Evolutionary conservation across 2,329 filamentous ascomycete genomes (phyloP).

Genomic region (Thelonectria rubi): DNA sequence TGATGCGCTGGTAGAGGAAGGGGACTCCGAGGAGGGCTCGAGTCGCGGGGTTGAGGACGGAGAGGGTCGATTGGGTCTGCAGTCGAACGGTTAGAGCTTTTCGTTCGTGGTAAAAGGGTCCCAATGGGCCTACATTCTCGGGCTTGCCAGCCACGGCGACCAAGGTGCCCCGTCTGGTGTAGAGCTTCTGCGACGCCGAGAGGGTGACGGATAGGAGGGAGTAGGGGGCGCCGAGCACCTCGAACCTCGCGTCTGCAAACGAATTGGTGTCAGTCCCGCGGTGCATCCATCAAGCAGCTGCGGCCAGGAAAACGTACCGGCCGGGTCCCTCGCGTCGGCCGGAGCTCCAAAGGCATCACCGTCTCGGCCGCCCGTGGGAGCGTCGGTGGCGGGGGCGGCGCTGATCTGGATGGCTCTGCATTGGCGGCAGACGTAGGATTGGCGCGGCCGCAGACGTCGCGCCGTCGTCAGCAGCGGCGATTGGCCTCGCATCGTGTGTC

Average conservation of each 20-base stretch:
- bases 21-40: slow-evolving; percentile 85
- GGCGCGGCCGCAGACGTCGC: slow-evolving; percentile 44
- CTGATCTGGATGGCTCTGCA: slow-evolving; percentile 71
- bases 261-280: slow-evolving; percentile 25
- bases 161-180: slow-evolving; percentile 89
- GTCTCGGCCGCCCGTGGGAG: slow-evolving; percentile 56
- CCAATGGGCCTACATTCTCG: slow-evolving; percentile 73
- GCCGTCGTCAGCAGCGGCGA: slow-evolving; percentile 51
- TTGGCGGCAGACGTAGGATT: slow-evolving; percentile 57
- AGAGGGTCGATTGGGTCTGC: slow-evolving; percentile 87
- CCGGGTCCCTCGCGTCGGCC: slow-evolving; percentile 57
- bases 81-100: slow-evolving; percentile 14
- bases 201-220: slow-evolving; percentile 93
- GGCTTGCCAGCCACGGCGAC: slow-evolving; percentile 90
- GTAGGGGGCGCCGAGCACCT: slow-evolving; percentile 90
- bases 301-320: slow-evolving; percentile 52
- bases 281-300: background rate
- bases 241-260: slow-evolving; percentile 86
- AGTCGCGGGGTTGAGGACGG: slow-evolving; percentile 83
- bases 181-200: slow-evolving; percentile 91
- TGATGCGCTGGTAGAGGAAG: slow-evolving; percentile 92
- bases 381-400: slow-evolving; percentile 66
- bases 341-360: slow-evolving; percentile 66
- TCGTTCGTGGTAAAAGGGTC: no score
- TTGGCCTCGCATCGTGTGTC: slow-evolving; percentile 55